Base-by-base conservation (phyloP, 805 yeast genomes). In the Ogataea neopini region DNA sequence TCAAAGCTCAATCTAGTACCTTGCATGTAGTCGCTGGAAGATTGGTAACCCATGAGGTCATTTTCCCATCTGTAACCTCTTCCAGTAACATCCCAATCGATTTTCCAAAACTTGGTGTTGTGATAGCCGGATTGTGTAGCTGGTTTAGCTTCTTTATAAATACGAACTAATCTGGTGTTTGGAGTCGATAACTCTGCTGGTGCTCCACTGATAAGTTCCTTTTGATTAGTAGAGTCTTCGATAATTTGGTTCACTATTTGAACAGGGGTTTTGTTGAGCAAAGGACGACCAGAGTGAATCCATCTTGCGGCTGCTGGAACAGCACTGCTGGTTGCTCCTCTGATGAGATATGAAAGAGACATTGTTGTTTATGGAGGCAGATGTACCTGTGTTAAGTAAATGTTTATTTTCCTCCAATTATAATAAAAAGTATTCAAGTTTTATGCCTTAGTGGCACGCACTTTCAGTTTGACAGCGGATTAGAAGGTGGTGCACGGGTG, bases 61-160 rank as follows among this genome's bases (percentile, higher is more conserved):
- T 88, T 88, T 64, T 88, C 96, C 96, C 96, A 88, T 64, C 94
- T 74, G 72, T 88, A 81, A 18, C 86, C 88, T 60, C 83, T 80
- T 38, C 82, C 82, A 47, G 84, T 70, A 35, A 87, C 78, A 62
- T 88, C 96, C 92, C 94, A 88, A 68, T 88, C 95, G 47, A 88
- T 62, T 60, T 80, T 81, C 96, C 96, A 88, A 56, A 61, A 65
- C 46, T 69, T 65, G 15, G 78, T 74, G 59, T 79, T 76, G 58
- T 73, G 70, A 15, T 58, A 59, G 10, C 91, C 88, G 29, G 88
- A 80, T 71, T 88, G 96, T 14, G 91, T 88, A 32, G 96, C 95
- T 13, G 88, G 74, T 68, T 86, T 85, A 51, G 89, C 69, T 62
- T 85, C 89, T 66, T 84, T 78, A 68, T 74, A 88, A 62, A 88